Base-by-base conservation (phyloP, 495 filamentous ascomycete species). In the Neurospora cerealis region DNA sequence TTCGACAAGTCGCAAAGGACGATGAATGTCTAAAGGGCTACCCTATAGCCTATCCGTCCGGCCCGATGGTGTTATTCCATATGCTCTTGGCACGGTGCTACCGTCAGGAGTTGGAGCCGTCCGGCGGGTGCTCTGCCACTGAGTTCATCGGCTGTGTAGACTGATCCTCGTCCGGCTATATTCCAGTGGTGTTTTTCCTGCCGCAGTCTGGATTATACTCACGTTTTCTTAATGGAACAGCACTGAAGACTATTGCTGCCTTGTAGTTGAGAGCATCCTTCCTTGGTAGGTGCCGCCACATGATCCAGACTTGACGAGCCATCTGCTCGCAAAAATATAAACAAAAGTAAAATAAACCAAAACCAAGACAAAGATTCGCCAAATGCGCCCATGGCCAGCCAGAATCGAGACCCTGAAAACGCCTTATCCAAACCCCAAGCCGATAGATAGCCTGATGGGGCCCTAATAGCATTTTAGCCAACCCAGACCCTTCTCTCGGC, bases 401-500 rank as follows among this genome's bases (percentile, higher is more conserved):
- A 17, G 7, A 28, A 62, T 62, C 28, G 3, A 62, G 28, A 34
- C 54, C 15, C 6, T 17, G 28, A 62, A 13, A 62, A 62, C 54
- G 54, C 54, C 54, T 34, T 62, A 62, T 34, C 54, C 54, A 62
- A 34, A 32, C 24, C 24, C 24, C 24, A 28, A 28, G 24, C 24
- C 24, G 24, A 28, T 28, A 28, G 24, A 28, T 28, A 40, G 72
- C 73, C 78, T 77, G 76, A 36, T 78, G 76, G 5, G 76, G 40
- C 11, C 76, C 79, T 6, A 73, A 62, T 32, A 62, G 13, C 11
- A 28, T 5, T 62, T 34, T 62, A 62, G 24, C 54, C 75, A 28
- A 76, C 73, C 78, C 77, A 78, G 41, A 76, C 73, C 60, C 74
- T 78, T 69, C 79, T 77, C 19, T 80, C 79, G 5, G 83, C 84